Percentiles rank a stretch among this genome's conserved stretches.
These are phyloP conservation scores for Ensete glaucum DNA, from an alignment of 176 grass and related monocot genomes.

Conservation along the genomic window DNA sequence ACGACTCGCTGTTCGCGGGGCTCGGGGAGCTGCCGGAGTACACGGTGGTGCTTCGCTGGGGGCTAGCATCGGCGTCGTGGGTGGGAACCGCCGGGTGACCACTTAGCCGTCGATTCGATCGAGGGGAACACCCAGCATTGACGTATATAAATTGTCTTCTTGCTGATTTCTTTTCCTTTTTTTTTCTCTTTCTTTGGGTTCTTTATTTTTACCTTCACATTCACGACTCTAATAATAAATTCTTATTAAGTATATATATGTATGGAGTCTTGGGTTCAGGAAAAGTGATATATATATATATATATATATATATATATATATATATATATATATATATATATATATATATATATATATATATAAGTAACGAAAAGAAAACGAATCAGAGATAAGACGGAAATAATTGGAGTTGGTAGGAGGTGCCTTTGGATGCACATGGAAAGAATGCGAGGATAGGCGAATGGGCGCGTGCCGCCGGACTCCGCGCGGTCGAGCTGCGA, in stretches of 20 bases:
- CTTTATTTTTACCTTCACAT: background rate
- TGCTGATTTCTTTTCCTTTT: background rate
- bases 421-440: background rate
- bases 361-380: no score
- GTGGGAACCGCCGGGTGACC: background rate
- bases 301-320: no score
- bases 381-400: background rate
- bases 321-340: no score
- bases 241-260: background rate
- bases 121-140: background rate
- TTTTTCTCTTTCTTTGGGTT: background rate
- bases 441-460: no score
- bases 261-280: no score
- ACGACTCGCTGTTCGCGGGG: constrained; percentile 79
- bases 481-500: no score
- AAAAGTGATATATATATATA: no score
- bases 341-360: no score
- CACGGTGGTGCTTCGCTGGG: constrained; percentile 60
- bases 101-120: background rate
- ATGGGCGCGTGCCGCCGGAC: no score
- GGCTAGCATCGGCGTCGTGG: constrained; percentile 10
- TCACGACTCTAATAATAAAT: background rate
- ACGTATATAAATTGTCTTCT: background rate
- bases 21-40: constrained; percentile 92
- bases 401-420: background rate